phyloP scores from a whole-genome alignment of 2,329 filamentous ascomycete species.

The Fusarium kyushuense region DNA sequence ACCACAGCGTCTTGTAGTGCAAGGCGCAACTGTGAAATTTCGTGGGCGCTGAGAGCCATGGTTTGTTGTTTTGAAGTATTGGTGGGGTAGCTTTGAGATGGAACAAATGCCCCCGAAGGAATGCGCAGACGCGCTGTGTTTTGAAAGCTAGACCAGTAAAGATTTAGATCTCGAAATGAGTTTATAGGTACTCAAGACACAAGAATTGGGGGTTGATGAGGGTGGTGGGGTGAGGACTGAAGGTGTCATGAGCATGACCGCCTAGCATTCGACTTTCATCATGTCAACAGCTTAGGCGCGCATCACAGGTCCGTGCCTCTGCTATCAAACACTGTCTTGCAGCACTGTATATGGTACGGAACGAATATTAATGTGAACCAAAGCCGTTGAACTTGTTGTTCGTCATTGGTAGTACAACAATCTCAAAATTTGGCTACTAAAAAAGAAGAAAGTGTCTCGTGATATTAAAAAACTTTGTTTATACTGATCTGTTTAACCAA shows the following conservation, averaged over 20 bases:
- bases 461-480: constrained; percentile 2
- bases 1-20: constrained; percentile 87
- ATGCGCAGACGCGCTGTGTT: constrained; percentile 13
- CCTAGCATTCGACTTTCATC: constrained; percentile 22
- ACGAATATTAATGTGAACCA: constrained; percentile 8
- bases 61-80: constrained; percentile 34
- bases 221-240: background rate
- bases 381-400: constrained; percentile 12
- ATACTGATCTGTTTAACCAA: constrained; percentile 15
- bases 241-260: constrained; percentile 37
- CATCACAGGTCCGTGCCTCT: constrained; percentile 4
- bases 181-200: background rate
- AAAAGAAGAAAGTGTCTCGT: background rate
- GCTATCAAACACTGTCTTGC: background rate
- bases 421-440: background rate
- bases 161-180: background rate
- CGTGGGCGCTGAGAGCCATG: constrained; percentile 68
- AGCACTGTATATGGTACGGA: constrained; percentile 17
- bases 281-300: constrained; percentile 29
- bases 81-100: constrained; percentile 30
- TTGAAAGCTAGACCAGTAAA: background rate
- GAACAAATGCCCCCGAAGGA: constrained; percentile 5
- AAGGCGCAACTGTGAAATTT: constrained; percentile 73
- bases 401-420: constrained; percentile 18
- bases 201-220: background rate